Percentiles rank a stretch among this genome's conserved stretches.
Conservation (phyloP, 225 moss, liverwort and hornwort species). For the Sphagnum contortum region DNA sequence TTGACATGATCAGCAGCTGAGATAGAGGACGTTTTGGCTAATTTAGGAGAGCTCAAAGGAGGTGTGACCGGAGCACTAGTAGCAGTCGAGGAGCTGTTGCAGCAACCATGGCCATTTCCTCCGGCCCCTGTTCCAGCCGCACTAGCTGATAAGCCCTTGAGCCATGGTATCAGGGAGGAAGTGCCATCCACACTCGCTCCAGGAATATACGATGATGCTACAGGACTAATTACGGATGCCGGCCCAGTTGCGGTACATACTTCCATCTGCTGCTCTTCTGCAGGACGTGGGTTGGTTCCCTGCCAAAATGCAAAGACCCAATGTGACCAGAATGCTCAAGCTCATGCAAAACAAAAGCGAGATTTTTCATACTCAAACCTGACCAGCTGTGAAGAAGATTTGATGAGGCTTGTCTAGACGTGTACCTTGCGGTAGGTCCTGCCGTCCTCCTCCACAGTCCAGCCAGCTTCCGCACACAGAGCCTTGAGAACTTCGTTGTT, state of each 20-base stretch:
- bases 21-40: background rate
- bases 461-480: conserved; percentile 84
- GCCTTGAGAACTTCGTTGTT: conserved; percentile 96
- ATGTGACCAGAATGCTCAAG: too few species aligned
- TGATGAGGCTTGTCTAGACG: conserved; percentile 24
- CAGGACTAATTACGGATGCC: conserved; percentile 34
- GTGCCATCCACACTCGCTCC: conserved; percentile 59
- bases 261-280: conserved; percentile 10
- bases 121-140: conserved; percentile 12
- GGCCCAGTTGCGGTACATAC: conserved; percentile 60
- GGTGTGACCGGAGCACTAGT: conserved; percentile 94
- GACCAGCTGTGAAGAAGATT: conserved; percentile 54
- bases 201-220: conserved; percentile 60
- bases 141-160: conserved; percentile 73
- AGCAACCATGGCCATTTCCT: conserved; percentile 62
- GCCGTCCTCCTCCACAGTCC: conserved; percentile 94
- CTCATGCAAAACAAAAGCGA: too few species aligned
- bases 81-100: conserved; percentile 66
- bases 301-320: too few species aligned
- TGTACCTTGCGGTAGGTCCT: conserved; percentile 85
- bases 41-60: conserved; percentile 73
- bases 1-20: conserved; percentile 73
- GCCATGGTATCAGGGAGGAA: conserved; percentile 84
- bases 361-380: background rate
- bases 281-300: too few species aligned